Conservation (phyloP, 495 filamentous ascomycete genomes). For the Amorphotheca resinae region DNA sequence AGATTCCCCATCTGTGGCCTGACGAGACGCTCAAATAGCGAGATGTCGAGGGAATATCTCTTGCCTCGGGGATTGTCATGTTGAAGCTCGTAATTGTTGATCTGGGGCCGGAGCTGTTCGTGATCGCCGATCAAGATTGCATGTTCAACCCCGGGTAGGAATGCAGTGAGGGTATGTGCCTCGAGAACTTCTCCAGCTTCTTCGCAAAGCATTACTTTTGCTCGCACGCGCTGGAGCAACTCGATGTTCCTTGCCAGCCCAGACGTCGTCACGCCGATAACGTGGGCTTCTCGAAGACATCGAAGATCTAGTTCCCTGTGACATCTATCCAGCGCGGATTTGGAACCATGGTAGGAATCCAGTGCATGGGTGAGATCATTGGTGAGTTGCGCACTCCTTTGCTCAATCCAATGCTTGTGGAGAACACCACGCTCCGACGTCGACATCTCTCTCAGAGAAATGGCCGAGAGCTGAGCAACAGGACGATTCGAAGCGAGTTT, state of each 20-base stretch:
- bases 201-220: conserved; percentile 64
- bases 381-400: conserved; percentile 27
- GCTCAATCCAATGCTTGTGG: conserved; percentile 34
- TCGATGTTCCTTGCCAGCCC: conserved; percentile 56
- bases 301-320: conserved; percentile 38
- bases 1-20: conserved; percentile 26
- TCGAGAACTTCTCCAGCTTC: conserved; percentile 73
- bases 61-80: conserved; percentile 42
- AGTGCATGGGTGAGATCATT: conserved; percentile 23
- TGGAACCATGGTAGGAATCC: conserved; percentile 23
- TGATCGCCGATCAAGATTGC: conserved; percentile 70
- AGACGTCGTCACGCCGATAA: conserved; percentile 69
- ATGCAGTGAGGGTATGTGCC: conserved; percentile 51
- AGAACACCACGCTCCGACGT: conserved; percentile 22
- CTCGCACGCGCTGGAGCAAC: conserved; percentile 43
- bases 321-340: conserved; percentile 25
- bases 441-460: conserved; percentile 21
- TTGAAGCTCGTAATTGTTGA: conserved; percentile 51
- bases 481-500: conserved; percentile 13
- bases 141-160: conserved; percentile 61
- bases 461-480: conserved; percentile 11
- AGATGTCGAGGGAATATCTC: conserved; percentile 50
- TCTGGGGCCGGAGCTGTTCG: conserved; percentile 55
- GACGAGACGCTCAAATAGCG: conserved; percentile 58
- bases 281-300: conserved; percentile 38